Base-by-base conservation (phyloP, 768 basidiomycete genomes). In the Zangia roseola region DNA sequence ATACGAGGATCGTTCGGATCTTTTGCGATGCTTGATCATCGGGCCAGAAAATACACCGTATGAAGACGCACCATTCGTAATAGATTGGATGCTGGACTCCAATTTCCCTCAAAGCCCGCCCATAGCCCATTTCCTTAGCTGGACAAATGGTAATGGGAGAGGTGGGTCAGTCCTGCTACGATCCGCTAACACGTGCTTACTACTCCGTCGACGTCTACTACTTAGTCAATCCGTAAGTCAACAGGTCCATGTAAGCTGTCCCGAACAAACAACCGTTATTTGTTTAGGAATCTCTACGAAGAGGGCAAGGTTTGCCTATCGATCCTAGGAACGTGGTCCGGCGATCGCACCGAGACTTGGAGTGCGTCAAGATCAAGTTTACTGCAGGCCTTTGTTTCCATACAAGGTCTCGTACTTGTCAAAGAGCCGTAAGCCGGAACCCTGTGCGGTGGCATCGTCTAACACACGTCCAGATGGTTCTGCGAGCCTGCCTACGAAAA, bases 21-120 rank as follows among this genome's bases (percentile, higher is more conserved):
- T 97, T 31, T 68, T 97, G 52, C 82, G 94, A 26, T 88, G 80
- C 61, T 75, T 97, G 41, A 97, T 97, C 51, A 84, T 97, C 54
- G 94, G 94, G 4, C 91, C 93, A 49, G 83, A 88, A 58, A 94
- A 93, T 55, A 97, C 94, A 9, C 94, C 94, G n/a, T 97, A 95
- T 57, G 82, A 91, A 65, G 88, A 94, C 65, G 91, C 91, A 17
- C 94, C 94, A 0, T 94, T 95, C 69, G 85, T 97, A 21, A 95
- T 97, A 48, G 94, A 97, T 69, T 92, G 90, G 90, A 82, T 84
- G 77, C 73, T 92, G 10, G 90, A 89, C 59, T 89, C 82, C 45
- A 84, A 86, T 65, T 97, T 87, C 64, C 92, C 85, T 38, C 82
- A 83, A 55, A 81, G 74, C 52, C 92, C 94, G 12, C 94, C 94